Percentiles rank a stretch among this genome's conserved stretches.
These are phyloP conservation scores for Oryza rufipogon DNA, from an alignment of 176 grass and related monocot species.

Conservation along the genomic window DNA sequence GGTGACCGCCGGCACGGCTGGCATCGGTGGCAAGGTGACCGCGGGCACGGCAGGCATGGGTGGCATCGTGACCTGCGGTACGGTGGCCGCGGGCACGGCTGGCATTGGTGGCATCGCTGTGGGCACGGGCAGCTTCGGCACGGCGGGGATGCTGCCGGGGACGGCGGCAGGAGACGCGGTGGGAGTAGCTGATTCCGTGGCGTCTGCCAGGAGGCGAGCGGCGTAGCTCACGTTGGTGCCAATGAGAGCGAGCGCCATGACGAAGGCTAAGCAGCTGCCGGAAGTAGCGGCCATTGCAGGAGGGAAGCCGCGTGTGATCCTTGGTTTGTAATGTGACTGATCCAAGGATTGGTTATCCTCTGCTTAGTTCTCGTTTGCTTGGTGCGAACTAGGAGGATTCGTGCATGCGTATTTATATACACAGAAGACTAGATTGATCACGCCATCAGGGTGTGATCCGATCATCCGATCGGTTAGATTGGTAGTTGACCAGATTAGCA, in stretches of 20 bases:
- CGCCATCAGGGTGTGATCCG: neutral
- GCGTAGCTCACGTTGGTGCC: neutral
- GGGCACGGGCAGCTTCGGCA: constrained; percentile 1
- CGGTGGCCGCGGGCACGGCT: neutral
- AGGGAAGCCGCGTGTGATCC: neutral
- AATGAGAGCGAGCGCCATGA: constrained; percentile 6
- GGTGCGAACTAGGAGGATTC: neutral
- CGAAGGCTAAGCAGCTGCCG: neutral
- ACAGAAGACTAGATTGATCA: neutral
- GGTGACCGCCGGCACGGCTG: neutral
- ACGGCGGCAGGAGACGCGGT: neutral
- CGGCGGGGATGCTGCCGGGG: neutral
- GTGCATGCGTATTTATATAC: constrained; percentile 14
- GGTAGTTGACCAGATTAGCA: constrained; percentile 26
- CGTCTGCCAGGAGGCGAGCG: neutral
- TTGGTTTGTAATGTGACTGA: neutral
- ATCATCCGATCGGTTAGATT: neutral
- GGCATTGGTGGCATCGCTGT: neutral
- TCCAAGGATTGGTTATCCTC: neutral
- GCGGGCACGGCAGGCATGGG: neutral
- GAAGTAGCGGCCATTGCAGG: neutral
- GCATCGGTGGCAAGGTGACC: neutral
- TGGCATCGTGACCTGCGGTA: neutral
- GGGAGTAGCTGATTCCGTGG: neutral
- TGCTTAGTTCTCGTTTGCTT: neutral